phyloP scores from a whole-genome alignment of 2,329 filamentous ascomycete genomes.

The Sporothrix pallida region DNA sequence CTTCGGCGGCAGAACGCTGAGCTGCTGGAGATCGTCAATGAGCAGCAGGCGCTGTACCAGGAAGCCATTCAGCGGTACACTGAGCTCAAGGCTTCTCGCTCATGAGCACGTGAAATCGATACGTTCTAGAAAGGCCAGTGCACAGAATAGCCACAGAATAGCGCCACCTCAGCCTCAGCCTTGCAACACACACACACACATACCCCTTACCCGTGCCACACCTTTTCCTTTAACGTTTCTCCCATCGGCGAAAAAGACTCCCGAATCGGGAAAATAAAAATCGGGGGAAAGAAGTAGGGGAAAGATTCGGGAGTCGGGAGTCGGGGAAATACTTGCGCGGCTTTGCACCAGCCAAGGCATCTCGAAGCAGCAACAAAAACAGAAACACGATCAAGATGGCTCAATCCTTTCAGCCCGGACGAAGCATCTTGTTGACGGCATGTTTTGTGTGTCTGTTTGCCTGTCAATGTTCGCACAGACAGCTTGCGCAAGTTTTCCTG shows the following conservation, averaged over 20 bases:
- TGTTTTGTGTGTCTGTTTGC: not conserved
- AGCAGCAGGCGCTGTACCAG: constrained; percentile 47
- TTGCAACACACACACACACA: not conserved
- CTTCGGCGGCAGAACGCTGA: constrained; percentile 47
- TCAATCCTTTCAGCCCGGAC: not conserved
- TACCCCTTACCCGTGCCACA: not conserved
- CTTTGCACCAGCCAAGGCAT: constrained; percentile 4
- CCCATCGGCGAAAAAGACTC: not conserved
- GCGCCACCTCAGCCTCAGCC: not conserved
- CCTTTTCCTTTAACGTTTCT: not conserved
- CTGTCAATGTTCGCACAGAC: constrained; percentile 9
- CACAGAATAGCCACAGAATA: not conserved
- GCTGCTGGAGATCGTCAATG: constrained; percentile 50
- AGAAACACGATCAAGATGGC: not conserved
- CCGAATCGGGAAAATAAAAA: constrained; percentile 6
- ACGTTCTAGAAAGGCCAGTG: not conserved
- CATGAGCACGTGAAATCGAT: constrained; percentile 10
- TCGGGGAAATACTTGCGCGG: not conserved
- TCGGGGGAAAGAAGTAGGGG: not conserved
- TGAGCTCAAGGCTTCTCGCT: constrained; percentile 40
- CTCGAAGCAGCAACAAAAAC: constrained; percentile 1
- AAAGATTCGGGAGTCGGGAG: not conserved
- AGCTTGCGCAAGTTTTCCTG: not conserved
- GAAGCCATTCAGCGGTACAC: constrained; percentile 43
- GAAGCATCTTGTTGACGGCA: not conserved